Conservation (phyloP, 345 rosid genomes). For the Pistacia integerrima region DNA sequence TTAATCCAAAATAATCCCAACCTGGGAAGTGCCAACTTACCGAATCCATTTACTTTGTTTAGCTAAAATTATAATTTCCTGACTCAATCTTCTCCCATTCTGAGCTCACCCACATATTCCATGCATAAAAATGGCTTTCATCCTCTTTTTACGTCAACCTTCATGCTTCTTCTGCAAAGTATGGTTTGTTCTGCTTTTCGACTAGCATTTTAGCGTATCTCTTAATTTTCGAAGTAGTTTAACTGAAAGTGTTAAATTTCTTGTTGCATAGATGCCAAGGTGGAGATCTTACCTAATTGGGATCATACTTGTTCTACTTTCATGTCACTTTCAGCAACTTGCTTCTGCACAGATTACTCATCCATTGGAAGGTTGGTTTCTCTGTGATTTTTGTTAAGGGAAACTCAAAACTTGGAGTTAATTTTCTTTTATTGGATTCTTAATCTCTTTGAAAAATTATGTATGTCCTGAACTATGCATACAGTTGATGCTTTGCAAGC, state of each 20-base stretch:
- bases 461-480: neutral
- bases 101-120: neutral
- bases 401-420: too few relatives aligned
- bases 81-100: neutral
- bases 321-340: conserved; percentile 31
- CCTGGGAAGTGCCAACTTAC: conserved; percentile 10
- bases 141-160: neutral
- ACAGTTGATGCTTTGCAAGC: conserved; percentile 14
- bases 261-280: conserved; percentile 32
- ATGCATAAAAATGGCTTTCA: neutral
- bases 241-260: neutral
- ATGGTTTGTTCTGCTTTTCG: too few relatives aligned
- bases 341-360: conserved; percentile 39
- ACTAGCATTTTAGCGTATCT: too few relatives aligned
- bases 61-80: neutral
- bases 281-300: conserved; percentile 16
- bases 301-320: conserved; percentile 31
- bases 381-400: neutral
- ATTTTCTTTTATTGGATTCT: neutral
- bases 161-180: neutral
- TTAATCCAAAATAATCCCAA: neutral
- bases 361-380: conserved; percentile 62
- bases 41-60: conserved; percentile 10
- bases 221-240: too few relatives aligned
- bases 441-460: neutral